These are phyloP conservation scores for Hypsizygus ulmarius DNA, from an alignment of 1,284 basidiomycete genomes.

Conservation along the genomic window DNA sequence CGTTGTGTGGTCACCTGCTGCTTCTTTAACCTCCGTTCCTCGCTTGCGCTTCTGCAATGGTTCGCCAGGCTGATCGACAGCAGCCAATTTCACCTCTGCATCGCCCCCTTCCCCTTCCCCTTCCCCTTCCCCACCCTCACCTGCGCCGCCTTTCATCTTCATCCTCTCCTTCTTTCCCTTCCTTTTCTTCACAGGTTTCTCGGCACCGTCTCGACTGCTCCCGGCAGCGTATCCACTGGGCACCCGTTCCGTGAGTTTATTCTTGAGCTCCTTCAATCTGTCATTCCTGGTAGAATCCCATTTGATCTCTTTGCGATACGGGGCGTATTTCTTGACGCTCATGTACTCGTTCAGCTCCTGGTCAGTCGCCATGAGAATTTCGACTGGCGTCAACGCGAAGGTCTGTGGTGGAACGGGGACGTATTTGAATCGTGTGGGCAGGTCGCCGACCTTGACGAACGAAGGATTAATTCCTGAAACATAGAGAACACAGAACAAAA, in stretches of 20 bases:
- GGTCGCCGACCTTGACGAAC: constrained; percentile 71
- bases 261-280: constrained; percentile 74
- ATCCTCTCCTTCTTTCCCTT: constrained; percentile 76
- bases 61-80: neutral
- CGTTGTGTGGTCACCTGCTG: constrained; percentile 8
- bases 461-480: constrained; percentile 11
- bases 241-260: constrained; percentile 45
- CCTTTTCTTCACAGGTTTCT: constrained; percentile 55
- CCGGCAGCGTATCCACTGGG: constrained; percentile 21
- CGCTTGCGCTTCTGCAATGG: constrained; percentile 23
- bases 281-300: constrained; percentile 69
- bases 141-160: constrained; percentile 40
- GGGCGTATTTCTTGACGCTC: constrained; percentile 86
- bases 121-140: constrained; percentile 22
- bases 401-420: constrained; percentile 63
- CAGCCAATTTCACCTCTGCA: constrained; percentile 14
- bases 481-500: constrained; percentile 5
- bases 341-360: constrained; percentile 91
- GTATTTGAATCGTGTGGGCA: constrained; percentile 95
- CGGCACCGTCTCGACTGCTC: constrained; percentile 20
- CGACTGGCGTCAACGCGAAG: constrained; percentile 79
- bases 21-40: constrained; percentile 15
- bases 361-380: constrained; percentile 93
- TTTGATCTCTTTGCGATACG: constrained; percentile 68
- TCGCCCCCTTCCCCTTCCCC: constrained; percentile 23